Evolutionary conservation across 2,329 filamentous ascomycete genomes (phyloP), one percentile per base, ranked within the genome.

Genomic region (Biscogniauxia mediterranea): DNA sequence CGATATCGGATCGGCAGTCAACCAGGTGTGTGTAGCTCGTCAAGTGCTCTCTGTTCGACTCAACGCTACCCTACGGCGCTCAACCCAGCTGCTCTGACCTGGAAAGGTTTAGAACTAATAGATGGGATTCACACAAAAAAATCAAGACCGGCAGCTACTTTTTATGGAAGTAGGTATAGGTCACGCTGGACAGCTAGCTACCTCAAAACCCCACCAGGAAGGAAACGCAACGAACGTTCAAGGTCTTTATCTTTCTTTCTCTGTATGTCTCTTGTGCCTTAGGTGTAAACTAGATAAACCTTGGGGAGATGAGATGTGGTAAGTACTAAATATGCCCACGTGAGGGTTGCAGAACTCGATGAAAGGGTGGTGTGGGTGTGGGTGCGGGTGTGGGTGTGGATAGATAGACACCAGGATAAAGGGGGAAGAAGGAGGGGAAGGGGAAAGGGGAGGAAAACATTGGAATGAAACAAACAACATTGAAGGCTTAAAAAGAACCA

Each of bases 271-370:
- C 28, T 32, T 32, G 28, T 46, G 38, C 11, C 38, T 46, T 46
- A 46, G 11, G 38, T 21, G 19, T 52, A 61, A 55, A 57, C 60
- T 64, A 64, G 66, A 65, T 64, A 55, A 62, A 63, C 51, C 56
- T 64, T 59, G 11, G 52, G 55, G n/a, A n/a, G n/a, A n/a, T n/a
- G n/a, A 58, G 54, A 26, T 49, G 57, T 49, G 55, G 56, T 15
- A 50, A 19, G 52, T 38, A 55, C 42, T 46, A 46, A 64, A 61
- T 64, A 63, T 67, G 66, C 60, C 65, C 69, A 69, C 68, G 69
- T 70, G 68, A 69, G 66, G 51, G 28, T 61, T 62, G 62, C 63
- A 65, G 50, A 13, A 52, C 3, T 2, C 19, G 50, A 52, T 19
- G 46, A 50, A 50, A 50, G 17, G 46, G 38, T 59, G 46, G 38